A percentile compares a stretch with the other conserved stretches of the same genome.
These are phyloP conservation scores for Ascochyta rabiei DNA, from an alignment of 2,329 filamentous ascomycete species.

Conservation along the genomic window DNA sequence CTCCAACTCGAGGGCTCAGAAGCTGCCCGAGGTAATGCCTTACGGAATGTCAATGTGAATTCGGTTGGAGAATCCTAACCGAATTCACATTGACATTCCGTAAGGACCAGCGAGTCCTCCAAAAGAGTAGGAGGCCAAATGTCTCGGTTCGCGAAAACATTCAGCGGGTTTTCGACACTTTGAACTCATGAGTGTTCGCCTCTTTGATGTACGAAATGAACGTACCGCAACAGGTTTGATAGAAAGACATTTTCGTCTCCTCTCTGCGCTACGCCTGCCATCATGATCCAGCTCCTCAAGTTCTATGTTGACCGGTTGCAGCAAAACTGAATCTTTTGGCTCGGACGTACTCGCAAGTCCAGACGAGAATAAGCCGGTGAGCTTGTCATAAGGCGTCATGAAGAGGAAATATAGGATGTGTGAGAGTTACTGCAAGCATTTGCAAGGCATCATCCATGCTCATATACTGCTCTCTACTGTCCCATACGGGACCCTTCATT, in stretches of 20 bases:
- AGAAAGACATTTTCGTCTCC: background rate
- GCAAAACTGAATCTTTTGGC: background rate
- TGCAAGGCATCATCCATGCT: background rate
- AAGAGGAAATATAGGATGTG: background rate
- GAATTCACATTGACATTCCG: conserved; percentile 3
- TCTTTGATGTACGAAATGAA: background rate
- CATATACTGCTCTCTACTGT: background rate
- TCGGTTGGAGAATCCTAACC: background rate
- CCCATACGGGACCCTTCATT: conserved; percentile 4
- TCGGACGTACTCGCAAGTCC: background rate
- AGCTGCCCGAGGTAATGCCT: background rate
- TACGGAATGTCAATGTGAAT: no score
- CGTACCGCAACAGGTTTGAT: conserved; percentile 7
- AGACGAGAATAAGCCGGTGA: background rate
- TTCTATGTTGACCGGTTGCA: conserved; percentile 5
- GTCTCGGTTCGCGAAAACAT: background rate
- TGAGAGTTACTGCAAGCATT: background rate
- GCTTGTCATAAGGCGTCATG: background rate
- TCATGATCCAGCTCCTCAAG: conserved; percentile 6
- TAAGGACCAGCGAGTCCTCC: background rate
- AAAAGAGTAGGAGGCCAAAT: background rate
- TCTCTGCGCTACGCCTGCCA: conserved; percentile 1
- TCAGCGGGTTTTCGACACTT: background rate
- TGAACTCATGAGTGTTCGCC: background rate
- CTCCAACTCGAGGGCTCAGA: background rate